Evolutionary conservation across 2,329 filamentous ascomycete genomes (phyloP), one percentile per base, ranked within the genome.

Genomic region (Triangularia verruculosa): DNA sequence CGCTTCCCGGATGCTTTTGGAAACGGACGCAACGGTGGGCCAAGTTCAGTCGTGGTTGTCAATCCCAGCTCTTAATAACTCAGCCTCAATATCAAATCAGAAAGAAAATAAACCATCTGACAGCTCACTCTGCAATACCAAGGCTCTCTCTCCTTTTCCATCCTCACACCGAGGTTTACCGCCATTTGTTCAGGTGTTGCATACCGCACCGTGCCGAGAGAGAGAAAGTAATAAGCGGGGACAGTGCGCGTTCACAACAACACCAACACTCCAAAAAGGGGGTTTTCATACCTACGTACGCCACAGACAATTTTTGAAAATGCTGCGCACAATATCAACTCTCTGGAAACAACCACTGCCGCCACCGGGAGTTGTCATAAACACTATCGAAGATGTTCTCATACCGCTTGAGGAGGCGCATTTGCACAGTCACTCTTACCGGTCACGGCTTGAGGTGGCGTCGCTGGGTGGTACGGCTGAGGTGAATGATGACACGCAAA

Each of bases 371-470:
- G 34, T 43, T 13, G 34, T 43, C 3, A 43, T 43, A 5, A 43
- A n/a, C 13, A 43, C 13, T 15, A 4, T 43, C 13, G 34, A n/a
- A 2, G 15, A 43, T n/a, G 82, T 85, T 32, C 70, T 86, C 17
- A 73, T 86, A 11, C 78, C 83, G 22, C 77, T 86, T 1, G 80
- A 83, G 17, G 78, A 86, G 68, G 84, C 84, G 0, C 83, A 86
- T 72, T 76, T 82, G 53, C 80, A 86, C 72, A 84, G 82, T 70
- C 79, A 85, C 68, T 80, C 82, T 13, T 80, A 82, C 17, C 77
- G 82, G 60, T 76, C 74, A 9, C 80, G 82, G 0, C 74, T 43
- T 15, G 15, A 13, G 0, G 13, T 6, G 73, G 6, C 73, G 73
- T n/a, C 51, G 74, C 75, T 60, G 79, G 80, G 65, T 80, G 79